Conservation (phyloP, 202 grass and related monocot genomes). For the Panicum virgatum region DNA sequence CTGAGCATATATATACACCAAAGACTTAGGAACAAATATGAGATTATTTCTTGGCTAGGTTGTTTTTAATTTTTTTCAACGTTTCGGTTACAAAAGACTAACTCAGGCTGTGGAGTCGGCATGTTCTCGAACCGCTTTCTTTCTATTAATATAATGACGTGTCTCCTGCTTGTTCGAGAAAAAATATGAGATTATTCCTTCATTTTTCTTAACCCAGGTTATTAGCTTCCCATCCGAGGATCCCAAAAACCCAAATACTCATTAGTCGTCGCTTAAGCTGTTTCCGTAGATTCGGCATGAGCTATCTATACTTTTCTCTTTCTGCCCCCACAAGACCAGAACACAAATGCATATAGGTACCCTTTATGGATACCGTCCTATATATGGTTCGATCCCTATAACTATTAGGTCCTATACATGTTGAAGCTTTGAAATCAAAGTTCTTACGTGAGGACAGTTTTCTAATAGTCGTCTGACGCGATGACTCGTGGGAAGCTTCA, state of each 20-base stretch:
- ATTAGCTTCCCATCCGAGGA: background rate
- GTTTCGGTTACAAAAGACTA: too few species aligned
- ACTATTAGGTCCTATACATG: background rate
- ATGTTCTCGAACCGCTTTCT: too few species aligned
- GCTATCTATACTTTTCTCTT: background rate
- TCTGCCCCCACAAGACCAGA: background rate
- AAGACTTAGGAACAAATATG: background rate
- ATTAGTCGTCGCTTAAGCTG: slow-evolving; percentile 1
- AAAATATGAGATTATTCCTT: too few species aligned
- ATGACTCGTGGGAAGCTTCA: slow-evolving; percentile 42
- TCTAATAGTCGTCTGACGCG: slow-evolving; percentile 3
- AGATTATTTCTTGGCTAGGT: too few species aligned
- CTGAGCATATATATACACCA: background rate
- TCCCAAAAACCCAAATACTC: background rate
- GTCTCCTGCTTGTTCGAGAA: too few species aligned
- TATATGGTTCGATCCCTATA: background rate
- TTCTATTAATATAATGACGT: too few species aligned
- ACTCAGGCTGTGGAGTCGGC: too few species aligned
- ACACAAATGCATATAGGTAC: background rate
- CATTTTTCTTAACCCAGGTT: too few species aligned
- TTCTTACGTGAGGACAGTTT: slow-evolving; percentile 21
- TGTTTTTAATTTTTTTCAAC: too few species aligned
- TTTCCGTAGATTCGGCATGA: background rate
- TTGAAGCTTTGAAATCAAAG: slow-evolving; percentile 30
- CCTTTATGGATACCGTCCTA: background rate